Percentiles rank a stretch among this genome's conserved stretches.
These are phyloP conservation scores for Cerrena zonata DNA, from an alignment of 1,284 basidiomycete species.

Conservation along the genomic window DNA sequence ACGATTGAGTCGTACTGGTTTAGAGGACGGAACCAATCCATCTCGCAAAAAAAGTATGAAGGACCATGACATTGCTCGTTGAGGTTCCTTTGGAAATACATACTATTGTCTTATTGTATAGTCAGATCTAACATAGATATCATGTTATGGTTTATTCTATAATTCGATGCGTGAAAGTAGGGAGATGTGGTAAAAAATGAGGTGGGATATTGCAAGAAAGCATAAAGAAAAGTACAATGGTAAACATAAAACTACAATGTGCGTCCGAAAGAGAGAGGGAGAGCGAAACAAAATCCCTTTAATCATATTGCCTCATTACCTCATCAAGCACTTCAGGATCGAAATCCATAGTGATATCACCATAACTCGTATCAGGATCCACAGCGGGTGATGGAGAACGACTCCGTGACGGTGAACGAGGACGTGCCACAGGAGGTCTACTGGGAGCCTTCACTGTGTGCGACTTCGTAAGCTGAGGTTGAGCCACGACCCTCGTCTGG, in stretches of 20 bases:
- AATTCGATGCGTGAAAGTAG: too few relatives aligned
- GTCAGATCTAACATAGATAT: too few relatives aligned
- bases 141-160: too few relatives aligned
- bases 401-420: too few relatives aligned
- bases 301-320: conserved; percentile 12
- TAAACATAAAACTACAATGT: not conserved
- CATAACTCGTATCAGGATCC: conserved; percentile 14
- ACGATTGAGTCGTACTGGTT: too few relatives aligned
- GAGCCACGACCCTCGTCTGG: not conserved
- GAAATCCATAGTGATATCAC: conserved; percentile 10
- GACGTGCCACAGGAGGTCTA: not conserved
- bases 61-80: too few relatives aligned
- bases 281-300: not conserved
- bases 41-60: conserved; percentile 5
- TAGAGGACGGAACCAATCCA: too few relatives aligned
- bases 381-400: not conserved
- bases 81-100: not conserved
- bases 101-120: too few relatives aligned
- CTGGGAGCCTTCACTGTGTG: not conserved
- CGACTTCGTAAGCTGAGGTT: not conserved
- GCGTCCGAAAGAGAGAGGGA: not conserved
- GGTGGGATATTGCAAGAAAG: too few relatives aligned
- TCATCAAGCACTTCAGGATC: conserved; percentile 6
- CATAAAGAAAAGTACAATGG: not conserved
- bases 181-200: too few relatives aligned